Evolutionary conservation across 371 early-diverging fungal species (phyloP), one percentile per base, ranked within the genome.

Genomic region (Rhizopus microsporus): DNA sequence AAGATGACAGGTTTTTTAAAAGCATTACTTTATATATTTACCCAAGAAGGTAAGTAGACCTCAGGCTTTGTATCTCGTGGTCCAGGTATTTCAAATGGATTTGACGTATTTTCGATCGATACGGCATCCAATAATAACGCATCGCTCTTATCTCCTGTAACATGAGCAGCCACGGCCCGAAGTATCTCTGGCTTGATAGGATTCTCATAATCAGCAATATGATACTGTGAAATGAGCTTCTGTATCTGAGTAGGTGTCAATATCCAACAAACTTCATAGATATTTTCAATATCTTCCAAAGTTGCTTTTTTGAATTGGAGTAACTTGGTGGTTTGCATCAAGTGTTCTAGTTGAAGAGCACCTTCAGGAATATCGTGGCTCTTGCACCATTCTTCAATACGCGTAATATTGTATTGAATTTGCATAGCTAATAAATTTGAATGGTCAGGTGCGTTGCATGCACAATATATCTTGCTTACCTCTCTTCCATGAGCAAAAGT

Each of bases 321-420:
- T 30, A 98, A 72, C 75, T 97, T 97, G 39, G 95, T 95, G 1
- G 94, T 92, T 71, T 98, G 96, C 80, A 95, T 84, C 60, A 98
- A 75, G 51, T 91, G 92, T 68, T 96, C 96, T 4, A 95, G 72
- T 63, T 96, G 95, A 45, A 92, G 78, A 0, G 95, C 89, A 49
- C 93, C 90, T 71, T 98, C 96, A n/a, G 90, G 80, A 32, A 96
- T 88, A 48, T 87, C 89, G 68, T 96, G 94, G 37, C 90, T 77
- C 85, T 92, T 92, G 84, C 95, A 96, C 98, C 98, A 98, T 68
- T 98, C 98, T 70, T 95, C 94, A 56, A 98, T 82, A 23, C 96
- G 87, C 7, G 94, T 91, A 40, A 96, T 86, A 67, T 98, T 98
- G 79, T 95, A 97, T 74, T 97, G 97, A 67, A 98, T 95, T 84